A percentile compares a stretch with the other conserved stretches of the same genome.
Conservation (phyloP, 768 basidiomycete genomes). For the Cyclocybe aegerita region DNA sequence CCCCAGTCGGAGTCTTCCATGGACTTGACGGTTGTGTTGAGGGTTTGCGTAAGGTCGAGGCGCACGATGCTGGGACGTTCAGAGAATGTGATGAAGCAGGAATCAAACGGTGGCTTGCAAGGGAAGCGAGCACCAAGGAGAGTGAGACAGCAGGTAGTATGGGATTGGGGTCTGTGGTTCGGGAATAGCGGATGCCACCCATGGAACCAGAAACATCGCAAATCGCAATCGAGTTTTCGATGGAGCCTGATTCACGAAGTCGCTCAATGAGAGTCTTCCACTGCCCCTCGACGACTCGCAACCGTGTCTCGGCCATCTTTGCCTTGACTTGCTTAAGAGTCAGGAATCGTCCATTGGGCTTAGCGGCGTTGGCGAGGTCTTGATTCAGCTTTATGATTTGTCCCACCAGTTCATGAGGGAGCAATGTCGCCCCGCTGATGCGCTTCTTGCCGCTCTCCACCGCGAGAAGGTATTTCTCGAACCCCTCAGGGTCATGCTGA, state of each 20-base stretch:
- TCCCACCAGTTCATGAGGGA: slow-evolving; percentile 60
- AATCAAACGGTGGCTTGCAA: slow-evolving; percentile 68
- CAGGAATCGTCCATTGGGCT: not conserved
- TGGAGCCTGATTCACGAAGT: slow-evolving; percentile 50
- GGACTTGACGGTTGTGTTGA: slow-evolving; percentile 33
- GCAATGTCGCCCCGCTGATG: slow-evolving; percentile 67
- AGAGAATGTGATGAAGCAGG: slow-evolving; percentile 72
- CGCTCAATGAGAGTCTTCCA: slow-evolving; percentile 60
- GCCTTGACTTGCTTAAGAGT: slow-evolving; percentile 23
- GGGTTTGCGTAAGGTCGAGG: slow-evolving; percentile 41
- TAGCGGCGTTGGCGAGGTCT: not conserved
- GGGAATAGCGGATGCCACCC: slow-evolving; percentile 34
- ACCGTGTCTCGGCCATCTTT: slow-evolving; percentile 30
- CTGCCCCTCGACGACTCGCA: slow-evolving; percentile 58
- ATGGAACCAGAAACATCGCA: slow-evolving; percentile 80
- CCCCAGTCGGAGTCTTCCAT: slow-evolving; percentile 44
- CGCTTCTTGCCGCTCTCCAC: slow-evolving; percentile 54
- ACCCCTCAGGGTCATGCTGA: slow-evolving; percentile 57
- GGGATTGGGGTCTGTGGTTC: slow-evolving; percentile 29
- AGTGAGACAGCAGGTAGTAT: slow-evolving; percentile 65
- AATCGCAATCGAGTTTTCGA: slow-evolving; percentile 64
- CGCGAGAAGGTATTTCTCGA: slow-evolving; percentile 53
- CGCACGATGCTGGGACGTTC: slow-evolving; percentile 43
- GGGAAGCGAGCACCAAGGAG: slow-evolving; percentile 61
- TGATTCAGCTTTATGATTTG: slow-evolving; percentile 27